These are phyloP conservation scores for Exidia glandulosa DNA, from an alignment of 768 basidiomycete genomes.

Conservation along the genomic window DNA sequence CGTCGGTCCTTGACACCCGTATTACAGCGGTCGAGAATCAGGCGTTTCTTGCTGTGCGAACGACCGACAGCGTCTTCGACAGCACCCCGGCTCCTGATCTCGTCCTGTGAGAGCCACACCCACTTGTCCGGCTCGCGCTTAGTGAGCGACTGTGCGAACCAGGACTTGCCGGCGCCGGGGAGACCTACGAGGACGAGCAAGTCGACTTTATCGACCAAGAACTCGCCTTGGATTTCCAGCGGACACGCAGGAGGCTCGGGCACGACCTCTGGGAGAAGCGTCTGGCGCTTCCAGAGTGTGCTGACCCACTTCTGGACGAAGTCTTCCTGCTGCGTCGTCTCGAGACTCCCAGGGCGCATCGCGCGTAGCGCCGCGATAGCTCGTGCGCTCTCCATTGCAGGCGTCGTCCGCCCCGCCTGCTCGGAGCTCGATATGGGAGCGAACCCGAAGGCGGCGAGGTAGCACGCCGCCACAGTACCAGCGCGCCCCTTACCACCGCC, in stretches of 20 bases:
- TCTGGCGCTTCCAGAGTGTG: conserved; percentile 46
- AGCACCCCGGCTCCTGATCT: conserved; percentile 34
- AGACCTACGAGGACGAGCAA: conserved; percentile 48
- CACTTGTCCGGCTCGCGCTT: conserved; percentile 33
- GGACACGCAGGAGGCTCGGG: conserved; percentile 40
- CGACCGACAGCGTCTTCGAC: conserved; percentile 44
- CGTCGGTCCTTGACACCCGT: conserved; percentile 35
- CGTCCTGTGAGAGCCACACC: conserved; percentile 45
- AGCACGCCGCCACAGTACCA: conserved; percentile 51
- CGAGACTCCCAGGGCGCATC: conserved; percentile 46
- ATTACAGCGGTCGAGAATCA: conserved; percentile 51
- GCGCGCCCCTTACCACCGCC: conserved; percentile 55
- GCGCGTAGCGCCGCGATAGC: conserved; percentile 37
- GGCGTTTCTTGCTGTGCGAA: conserved; percentile 20
- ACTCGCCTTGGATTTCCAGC: conserved; percentile 31
- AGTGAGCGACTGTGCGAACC: conserved; percentile 37
- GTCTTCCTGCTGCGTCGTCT: conserved; percentile 43
- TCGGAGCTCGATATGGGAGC: conserved; percentile 16
- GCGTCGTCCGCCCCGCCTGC: conserved; percentile 30
- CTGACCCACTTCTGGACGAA: conserved; percentile 50
- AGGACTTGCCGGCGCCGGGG: conserved; percentile 52
- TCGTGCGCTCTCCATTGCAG: conserved; percentile 35
- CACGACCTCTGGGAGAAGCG: conserved; percentile 36
- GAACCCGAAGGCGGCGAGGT: conserved; percentile 47
- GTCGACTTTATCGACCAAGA: conserved; percentile 22